phyloP scores from a whole-genome alignment of 2,329 filamentous ascomycete species.

The Neofusicoccum sp. region DNA sequence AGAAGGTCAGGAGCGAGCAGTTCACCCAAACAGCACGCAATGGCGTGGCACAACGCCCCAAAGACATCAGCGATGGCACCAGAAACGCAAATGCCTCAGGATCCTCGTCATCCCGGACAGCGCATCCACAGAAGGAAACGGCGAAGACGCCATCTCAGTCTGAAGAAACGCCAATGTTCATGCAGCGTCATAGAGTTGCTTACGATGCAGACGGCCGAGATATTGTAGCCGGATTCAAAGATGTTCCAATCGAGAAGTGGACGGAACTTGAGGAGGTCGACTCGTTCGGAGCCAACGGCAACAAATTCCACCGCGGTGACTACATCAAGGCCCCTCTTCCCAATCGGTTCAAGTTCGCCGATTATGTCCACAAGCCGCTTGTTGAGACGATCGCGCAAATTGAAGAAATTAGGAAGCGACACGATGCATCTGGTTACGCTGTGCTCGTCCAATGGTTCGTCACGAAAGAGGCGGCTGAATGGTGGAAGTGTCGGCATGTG shows the following conservation, averaged over 20 bases:
- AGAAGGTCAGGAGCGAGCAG: background rate
- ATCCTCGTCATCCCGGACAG: background rate
- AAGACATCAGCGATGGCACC: background rate
- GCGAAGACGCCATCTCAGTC: background rate
- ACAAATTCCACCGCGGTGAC: background rate
- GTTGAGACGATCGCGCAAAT: constrained; percentile 10
- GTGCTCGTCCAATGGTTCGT: constrained; percentile 11
- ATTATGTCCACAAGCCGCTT: background rate
- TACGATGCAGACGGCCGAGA: constrained; percentile 5
- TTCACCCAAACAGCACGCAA: background rate
- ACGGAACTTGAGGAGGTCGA: background rate
- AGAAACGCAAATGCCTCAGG: background rate
- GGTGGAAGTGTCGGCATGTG: constrained; percentile 1
- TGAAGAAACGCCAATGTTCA: constrained; percentile 2
- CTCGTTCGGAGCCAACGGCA: background rate
- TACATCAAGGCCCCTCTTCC: constrained; percentile 7
- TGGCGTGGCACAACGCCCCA: background rate
- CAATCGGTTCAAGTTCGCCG: constrained; percentile 9
- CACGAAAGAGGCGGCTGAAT: constrained; percentile 4
- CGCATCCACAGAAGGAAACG: background rate
- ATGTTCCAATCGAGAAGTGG: background rate
- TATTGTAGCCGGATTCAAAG: constrained; percentile 7
- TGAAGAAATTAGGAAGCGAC: background rate
- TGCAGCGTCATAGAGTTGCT: constrained; percentile 1
- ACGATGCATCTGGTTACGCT: background rate